Evolutionary conservation across 2,329 filamentous ascomycete genomes (phyloP).

Genomic region (Diplodia mutila): DNA sequence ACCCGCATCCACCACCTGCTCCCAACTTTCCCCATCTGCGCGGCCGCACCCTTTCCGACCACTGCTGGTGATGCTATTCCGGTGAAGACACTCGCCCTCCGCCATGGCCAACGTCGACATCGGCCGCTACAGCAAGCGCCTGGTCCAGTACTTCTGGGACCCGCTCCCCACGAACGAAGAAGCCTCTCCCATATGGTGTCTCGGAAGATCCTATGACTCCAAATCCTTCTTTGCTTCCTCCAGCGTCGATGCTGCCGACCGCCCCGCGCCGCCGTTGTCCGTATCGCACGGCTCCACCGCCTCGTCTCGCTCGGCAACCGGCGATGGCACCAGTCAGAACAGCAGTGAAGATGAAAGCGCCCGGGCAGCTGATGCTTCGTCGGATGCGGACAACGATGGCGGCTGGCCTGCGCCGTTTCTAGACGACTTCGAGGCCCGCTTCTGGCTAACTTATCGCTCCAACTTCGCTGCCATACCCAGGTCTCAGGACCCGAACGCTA

Average conservation of each 20-base stretch:
- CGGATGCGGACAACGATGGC: conserved; percentile 43
- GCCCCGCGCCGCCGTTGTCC: conserved; percentile 20
- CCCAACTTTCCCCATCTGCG: neutral
- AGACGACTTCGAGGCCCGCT: conserved; percentile 86
- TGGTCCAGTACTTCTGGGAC: conserved; percentile 92
- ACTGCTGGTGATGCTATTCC: neutral
- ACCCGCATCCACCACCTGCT: conserved; percentile 14
- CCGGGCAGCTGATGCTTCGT: conserved; percentile 35
- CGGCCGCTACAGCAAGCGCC: conserved; percentile 72
- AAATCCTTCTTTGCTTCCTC: conserved; percentile 30
- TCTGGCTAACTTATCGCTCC: conserved; percentile 97
- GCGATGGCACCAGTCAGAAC: conserved; percentile 66
- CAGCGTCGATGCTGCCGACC: conserved; percentile 28
- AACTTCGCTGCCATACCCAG: conserved; percentile 82
- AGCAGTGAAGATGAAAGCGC: conserved; percentile 72
- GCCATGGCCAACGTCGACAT: conserved; percentile 72
- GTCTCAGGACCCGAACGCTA: conserved; percentile 73
- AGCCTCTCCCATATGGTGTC: conserved; percentile 77
- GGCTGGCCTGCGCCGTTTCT: conserved; percentile 87
- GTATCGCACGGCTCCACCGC: conserved; percentile 28
- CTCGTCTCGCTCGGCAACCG: conserved; percentile 36
- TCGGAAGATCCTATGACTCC: conserved; percentile 64
- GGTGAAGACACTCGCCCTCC: conserved; percentile 19
- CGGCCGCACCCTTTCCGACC: neutral
- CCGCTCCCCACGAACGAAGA: conserved; percentile 83